Evolutionary conservation across 352 stramenopile species (phyloP).

Genomic region (Pythium sukuiense): DNA sequence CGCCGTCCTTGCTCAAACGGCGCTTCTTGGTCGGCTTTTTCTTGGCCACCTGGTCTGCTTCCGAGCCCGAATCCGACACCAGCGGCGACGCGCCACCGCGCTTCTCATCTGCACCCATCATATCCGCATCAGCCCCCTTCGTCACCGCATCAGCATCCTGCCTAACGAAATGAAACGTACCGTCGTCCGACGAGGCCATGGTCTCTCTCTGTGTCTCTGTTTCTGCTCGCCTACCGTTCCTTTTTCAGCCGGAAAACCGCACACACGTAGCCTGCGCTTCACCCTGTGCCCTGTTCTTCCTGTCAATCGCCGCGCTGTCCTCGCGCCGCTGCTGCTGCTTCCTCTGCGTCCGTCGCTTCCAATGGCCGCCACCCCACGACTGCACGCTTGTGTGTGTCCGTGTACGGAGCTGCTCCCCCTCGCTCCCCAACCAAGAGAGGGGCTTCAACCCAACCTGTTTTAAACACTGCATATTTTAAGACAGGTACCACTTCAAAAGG

Average conservation of each 20-base stretch:
- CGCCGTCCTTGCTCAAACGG: constrained; percentile 55
- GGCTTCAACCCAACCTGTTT: constrained; percentile 12
- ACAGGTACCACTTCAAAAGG: neutral
- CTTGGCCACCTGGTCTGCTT: constrained; percentile 41
- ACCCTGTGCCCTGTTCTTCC: neutral
- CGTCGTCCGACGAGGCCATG: constrained; percentile 36
- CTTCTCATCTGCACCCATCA: constrained; percentile 50
- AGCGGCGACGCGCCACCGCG: constrained; percentile 71
- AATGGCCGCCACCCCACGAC: constrained; percentile 9
- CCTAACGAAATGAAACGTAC: constrained; percentile 19
- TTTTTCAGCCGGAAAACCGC: neutral
- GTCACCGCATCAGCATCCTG: neutral
- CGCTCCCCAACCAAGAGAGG: constrained; percentile 10
- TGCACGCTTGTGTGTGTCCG: constrained; percentile 1
- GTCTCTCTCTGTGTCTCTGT: constrained; percentile 12
- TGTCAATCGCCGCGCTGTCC: neutral
- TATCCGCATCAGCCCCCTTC: constrained; percentile 1
- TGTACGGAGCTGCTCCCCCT: neutral
- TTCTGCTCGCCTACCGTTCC: neutral
- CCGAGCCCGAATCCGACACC: constrained; percentile 86
- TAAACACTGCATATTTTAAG: constrained; percentile 10
- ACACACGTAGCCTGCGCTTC: neutral
- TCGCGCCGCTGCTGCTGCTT: constrained; percentile 4
- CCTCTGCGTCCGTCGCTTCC: neutral
- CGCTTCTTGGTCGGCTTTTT: constrained; percentile 61